A percentile compares a stretch with the other conserved stretches of the same genome.
phyloP scores from a whole-genome alignment of 805 yeast species.

The Teunomyces stri region DNA sequence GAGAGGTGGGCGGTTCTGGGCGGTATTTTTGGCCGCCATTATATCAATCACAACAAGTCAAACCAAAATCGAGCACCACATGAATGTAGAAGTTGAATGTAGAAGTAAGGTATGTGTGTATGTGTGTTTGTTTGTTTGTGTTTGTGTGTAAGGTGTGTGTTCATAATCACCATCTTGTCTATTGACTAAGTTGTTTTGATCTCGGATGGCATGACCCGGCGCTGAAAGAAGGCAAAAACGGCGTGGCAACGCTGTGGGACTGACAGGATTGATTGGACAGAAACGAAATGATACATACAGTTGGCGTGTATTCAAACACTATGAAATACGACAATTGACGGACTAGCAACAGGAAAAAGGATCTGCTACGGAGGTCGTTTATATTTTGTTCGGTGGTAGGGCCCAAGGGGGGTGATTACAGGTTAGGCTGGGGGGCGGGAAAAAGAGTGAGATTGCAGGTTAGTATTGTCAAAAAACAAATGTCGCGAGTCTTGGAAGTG shows the following conservation, averaged over 20 bases:
- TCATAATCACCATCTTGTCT: too few relatives aligned
- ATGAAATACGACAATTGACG: conserved; percentile 3
- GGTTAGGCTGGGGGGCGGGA: background rate
- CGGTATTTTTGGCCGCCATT: background rate
- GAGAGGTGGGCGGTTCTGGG: background rate
- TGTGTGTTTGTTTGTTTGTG: background rate
- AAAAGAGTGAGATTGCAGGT: background rate
- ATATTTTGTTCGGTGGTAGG: conserved; percentile 1
- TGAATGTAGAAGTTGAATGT: background rate
- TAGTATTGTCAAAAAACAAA: background rate
- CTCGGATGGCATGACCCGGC: background rate
- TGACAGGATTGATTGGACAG: background rate
- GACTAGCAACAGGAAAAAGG: conserved; percentile 4
- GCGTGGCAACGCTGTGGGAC: background rate
- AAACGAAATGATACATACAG: background rate
- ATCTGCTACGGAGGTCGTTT: background rate
- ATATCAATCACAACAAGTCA: background rate
- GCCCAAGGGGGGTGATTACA: background rate
- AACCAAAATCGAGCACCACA: background rate
- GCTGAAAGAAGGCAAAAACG: background rate
- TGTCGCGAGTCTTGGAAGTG: too few relatives aligned
- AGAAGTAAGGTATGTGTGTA: background rate
- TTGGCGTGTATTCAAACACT: background rate
- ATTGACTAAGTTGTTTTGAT: background rate
- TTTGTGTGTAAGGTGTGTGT: too few relatives aligned